phyloP scores from a whole-genome alignment of 345 rosid species.

The Mercurialis annua region DNA sequence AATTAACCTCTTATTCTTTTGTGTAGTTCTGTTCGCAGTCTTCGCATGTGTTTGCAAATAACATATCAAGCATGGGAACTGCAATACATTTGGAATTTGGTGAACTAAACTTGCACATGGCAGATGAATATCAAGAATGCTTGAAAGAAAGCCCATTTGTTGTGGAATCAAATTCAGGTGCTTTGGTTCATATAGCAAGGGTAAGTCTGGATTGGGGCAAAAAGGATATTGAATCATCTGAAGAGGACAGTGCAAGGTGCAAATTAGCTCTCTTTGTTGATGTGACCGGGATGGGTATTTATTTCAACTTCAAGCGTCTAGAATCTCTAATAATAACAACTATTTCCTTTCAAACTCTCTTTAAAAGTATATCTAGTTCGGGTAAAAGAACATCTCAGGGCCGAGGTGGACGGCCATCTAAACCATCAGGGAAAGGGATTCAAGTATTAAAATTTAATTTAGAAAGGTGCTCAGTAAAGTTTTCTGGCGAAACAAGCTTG shows the following conservation, averaged over 20 bases:
- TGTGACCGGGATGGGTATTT: slow-evolving; percentile 80
- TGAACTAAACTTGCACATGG: slow-evolving; percentile 86
- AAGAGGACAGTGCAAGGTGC: slow-evolving; percentile 51
- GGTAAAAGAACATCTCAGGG: slow-evolving; percentile 46
- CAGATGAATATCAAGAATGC: slow-evolving; percentile 93
- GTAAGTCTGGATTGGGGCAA: slow-evolving; percentile 90
- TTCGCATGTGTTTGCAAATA: slow-evolving; percentile 87
- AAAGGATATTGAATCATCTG: slow-evolving; percentile 63
- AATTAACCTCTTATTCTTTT: slow-evolving; percentile 11
- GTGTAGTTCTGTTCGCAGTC: slow-evolving; percentile 92
- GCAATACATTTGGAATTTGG: slow-evolving; percentile 90
- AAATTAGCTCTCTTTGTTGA: slow-evolving; percentile 78
- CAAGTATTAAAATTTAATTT: slow-evolving; percentile 69
- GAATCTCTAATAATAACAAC: slow-evolving; percentile 70
- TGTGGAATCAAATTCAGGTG: slow-evolving; percentile 88
- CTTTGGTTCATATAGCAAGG: slow-evolving; percentile 83
- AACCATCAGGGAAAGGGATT: slow-evolving; percentile 75
- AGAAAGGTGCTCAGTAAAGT: slow-evolving; percentile 75
- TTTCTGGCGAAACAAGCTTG: slow-evolving; percentile 61
- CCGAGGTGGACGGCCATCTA: slow-evolving; percentile 48
- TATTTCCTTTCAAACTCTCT: slow-evolving; percentile 64
- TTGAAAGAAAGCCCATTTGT: slow-evolving; percentile 74
- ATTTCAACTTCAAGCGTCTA: slow-evolving; percentile 64
- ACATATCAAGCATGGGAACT: slow-evolving; percentile 71
- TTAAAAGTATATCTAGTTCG: slow-evolving; percentile 54